Percentiles rank a stretch among this genome's conserved stretches.
Evolutionary conservation across 108 stramenopile species (phyloP).

Genomic region (Nitzschia sp.): DNA sequence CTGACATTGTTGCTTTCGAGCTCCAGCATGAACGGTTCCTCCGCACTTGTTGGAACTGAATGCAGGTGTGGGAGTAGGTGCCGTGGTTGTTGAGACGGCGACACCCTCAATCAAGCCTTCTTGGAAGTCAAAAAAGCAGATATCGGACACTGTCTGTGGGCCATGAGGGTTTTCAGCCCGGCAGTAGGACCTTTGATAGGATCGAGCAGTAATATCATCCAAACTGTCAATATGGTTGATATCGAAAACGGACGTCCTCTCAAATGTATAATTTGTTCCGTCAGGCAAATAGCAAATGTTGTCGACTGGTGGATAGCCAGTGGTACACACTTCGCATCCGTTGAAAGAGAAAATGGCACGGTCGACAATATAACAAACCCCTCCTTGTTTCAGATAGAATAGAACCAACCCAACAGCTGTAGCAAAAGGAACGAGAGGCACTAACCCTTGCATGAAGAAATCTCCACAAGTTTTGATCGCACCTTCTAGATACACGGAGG

Average conservation of each 20-base stretch:
- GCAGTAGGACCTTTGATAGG: slow-evolving; percentile 24
- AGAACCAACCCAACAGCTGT: slow-evolving; percentile 14
- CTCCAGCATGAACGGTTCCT: slow-evolving; percentile 10
- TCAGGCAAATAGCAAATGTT: background rate
- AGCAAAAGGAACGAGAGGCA: slow-evolving; percentile 22
- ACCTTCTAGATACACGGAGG: slow-evolving; percentile 27
- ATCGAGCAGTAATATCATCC: slow-evolving; percentile 3
- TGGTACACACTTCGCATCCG: slow-evolving; percentile 26
- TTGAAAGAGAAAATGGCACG: slow-evolving; percentile 15
- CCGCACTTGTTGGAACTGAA: slow-evolving; percentile 18
- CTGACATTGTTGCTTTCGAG: background rate
- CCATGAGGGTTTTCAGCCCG: slow-evolving; percentile 5
- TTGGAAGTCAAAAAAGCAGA: slow-evolving; percentile 28
- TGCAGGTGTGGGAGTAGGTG: background rate
- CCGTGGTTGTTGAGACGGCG: background rate
- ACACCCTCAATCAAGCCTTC: slow-evolving; percentile 2
- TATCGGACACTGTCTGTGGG: background rate
- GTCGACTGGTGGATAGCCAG: slow-evolving; percentile 13
- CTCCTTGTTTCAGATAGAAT: slow-evolving; percentile 28
- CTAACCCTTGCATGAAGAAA: slow-evolving; percentile 9
- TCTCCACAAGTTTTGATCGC: background rate
- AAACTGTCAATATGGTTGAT: slow-evolving; percentile 2
- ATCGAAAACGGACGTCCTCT: background rate
- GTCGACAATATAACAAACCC: slow-evolving; percentile 27
- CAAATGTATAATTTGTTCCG: slow-evolving; percentile 1